phyloP scores from a whole-genome alignment of 2,329 filamentous ascomycete species.

The Pezicula rhizophila region DNA sequence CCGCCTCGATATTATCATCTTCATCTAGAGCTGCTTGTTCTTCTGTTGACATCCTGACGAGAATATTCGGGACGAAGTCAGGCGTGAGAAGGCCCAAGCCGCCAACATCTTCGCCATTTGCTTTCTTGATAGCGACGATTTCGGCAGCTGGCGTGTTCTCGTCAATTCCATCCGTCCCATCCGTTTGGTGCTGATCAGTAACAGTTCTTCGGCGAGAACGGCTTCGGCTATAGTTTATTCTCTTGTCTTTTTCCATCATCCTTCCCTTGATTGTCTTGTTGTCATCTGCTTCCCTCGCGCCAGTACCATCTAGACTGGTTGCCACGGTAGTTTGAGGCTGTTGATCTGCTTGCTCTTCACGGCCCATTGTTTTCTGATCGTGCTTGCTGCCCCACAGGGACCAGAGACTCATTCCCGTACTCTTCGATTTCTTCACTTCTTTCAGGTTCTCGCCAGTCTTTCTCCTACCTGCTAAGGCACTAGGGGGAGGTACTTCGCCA shows the following conservation, averaged over 20 bases:
- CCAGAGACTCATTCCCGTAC: conserved; percentile 77
- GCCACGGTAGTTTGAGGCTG: conserved; percentile 27
- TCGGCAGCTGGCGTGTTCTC: conserved; percentile 38
- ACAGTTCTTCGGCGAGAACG: conserved; percentile 42
- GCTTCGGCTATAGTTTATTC: conserved; percentile 26
- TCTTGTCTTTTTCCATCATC: conserved; percentile 6
- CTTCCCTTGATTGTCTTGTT: conserved; percentile 11
- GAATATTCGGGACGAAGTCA: conserved; percentile 16
- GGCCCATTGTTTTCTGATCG: conserved; percentile 66
- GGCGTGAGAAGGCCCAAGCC: conserved; percentile 8
- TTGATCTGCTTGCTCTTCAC: conserved; percentile 47
- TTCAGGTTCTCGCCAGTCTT: conserved; percentile 40
- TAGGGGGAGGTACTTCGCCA: conserved; percentile 76
- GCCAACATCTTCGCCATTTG: conserved; percentile 28
- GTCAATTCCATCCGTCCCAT: conserved; percentile 23
- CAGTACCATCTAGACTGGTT: conserved; percentile 35
- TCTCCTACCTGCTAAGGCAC: conserved; percentile 70
- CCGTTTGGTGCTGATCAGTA: conserved; percentile 45
- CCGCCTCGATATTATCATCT: conserved; percentile 24
- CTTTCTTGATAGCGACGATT: conserved; percentile 36
- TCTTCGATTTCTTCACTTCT: conserved; percentile 54
- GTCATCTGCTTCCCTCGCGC: conserved; percentile 27
- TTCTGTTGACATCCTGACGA: conserved; percentile 23
- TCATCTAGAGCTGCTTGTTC: conserved; percentile 23
- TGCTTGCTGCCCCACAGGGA: conserved; percentile 83